Evolutionary conservation across 768 basidiomycete species (phyloP).

Genomic region (Mycena haematopus): DNA sequence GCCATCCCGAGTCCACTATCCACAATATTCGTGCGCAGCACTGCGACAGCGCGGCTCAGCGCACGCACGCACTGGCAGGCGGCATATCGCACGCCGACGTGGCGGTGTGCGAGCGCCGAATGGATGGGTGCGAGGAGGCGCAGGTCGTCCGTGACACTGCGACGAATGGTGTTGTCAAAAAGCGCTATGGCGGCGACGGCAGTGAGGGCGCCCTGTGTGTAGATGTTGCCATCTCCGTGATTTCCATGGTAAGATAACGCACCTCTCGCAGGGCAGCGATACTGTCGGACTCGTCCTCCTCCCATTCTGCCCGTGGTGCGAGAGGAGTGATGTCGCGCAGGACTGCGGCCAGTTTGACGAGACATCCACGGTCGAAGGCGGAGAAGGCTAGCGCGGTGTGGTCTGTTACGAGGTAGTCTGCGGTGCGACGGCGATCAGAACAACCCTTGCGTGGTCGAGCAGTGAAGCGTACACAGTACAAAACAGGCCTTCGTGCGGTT

Average conservation of each 20-base stretch:
- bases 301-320: conserved; percentile 53
- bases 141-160: conserved; percentile 66
- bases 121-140: conserved; percentile 57
- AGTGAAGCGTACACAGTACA: conserved; percentile 63
- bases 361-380: conserved; percentile 73
- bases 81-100: conserved; percentile 81
- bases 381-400: conserved; percentile 68
- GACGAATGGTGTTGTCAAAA: conserved; percentile 74
- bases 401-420: conserved; percentile 75
- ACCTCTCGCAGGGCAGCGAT: conserved; percentile 70
- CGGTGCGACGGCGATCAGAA: not conserved
- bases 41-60: conserved; percentile 77
- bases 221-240: too few species aligned
- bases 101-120: conserved; percentile 60
- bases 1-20: conserved; percentile 81
- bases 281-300: conserved; percentile 74
- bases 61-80: conserved; percentile 88
- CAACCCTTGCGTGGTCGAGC: not conserved
- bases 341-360: conserved; percentile 44
- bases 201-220: conserved; percentile 69
- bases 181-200: conserved; percentile 76
- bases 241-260: conserved; percentile 15
- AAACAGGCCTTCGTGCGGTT: conserved; percentile 75
- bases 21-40: conserved; percentile 83
- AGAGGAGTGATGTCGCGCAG: conserved; percentile 57